Evolutionary conservation across 805 yeast genomes (phyloP), one percentile per base, ranked within the genome.

Genomic region (Candida ovalis): DNA sequence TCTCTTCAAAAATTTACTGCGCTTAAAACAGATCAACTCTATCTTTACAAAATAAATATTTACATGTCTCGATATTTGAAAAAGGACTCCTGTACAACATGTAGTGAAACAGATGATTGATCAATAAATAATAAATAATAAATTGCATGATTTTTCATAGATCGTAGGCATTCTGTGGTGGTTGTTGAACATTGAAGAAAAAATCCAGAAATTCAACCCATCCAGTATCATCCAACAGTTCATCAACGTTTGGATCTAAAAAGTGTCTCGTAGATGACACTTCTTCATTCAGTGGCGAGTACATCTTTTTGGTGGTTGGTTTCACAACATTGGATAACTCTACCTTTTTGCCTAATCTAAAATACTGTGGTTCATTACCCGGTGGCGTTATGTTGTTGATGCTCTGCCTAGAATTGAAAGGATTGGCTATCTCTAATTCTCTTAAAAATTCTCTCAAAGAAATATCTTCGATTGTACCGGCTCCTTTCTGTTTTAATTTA

Each of bases 121-220:
- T n/a, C 28, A 25, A 25, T 25, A 25, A 25, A 25, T 25, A 25
- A 25, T 27, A 8, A 27, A 27, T 27, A 27, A 27, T 27, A n/a
- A n/a, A n/a, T n/a, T n/a, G n/a, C n/a, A n/a, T n/a, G n/a, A n/a
- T n/a, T n/a, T n/a, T n/a, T 32, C 22, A 35, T 17, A 4, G 22
- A 4, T 35, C 22, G 12, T 35, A n/a, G 19, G 8, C 5, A 35
- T 35, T 17, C 21, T n/a, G 38, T 35, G 4, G 38, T 17, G 28
- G 41, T 23, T 39, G 41, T 39, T 39, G 41, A 8, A 24, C 49
- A 4, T 59, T 60, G 33, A 59, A 59, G 38, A 59, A 60, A 45
- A 59, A 60, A n/a, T 53, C 58, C 39, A 60, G 44, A 44, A 60
- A 60, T 27, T 59, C 62, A 25, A 50, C 47, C 64, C 64, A 60